Conservation (phyloP, 768 basidiomycete genomes). For the Glaciozyma antarctica region DNA sequence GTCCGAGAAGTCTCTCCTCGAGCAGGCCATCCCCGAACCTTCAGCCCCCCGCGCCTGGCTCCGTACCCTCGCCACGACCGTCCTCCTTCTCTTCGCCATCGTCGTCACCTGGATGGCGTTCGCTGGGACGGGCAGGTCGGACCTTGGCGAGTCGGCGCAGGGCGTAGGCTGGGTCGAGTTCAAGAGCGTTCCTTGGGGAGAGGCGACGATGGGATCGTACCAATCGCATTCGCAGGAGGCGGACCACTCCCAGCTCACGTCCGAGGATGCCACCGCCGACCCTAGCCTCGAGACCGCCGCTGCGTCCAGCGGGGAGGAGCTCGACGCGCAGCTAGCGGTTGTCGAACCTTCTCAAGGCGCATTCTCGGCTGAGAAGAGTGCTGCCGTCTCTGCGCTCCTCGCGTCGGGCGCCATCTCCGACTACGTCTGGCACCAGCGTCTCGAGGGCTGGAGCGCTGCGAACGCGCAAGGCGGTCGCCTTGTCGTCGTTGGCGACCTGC, state of each 20-base stretch:
- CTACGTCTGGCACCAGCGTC: slow-evolving; percentile 22
- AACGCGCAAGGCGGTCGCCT: background rate
- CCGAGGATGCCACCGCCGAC: background rate
- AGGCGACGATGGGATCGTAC: background rate
- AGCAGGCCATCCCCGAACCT: background rate
- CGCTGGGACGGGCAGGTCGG: background rate
- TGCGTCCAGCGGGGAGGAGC: background rate
- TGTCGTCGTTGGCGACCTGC: slow-evolving; percentile 27
- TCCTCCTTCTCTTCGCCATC: background rate
- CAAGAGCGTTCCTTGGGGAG: background rate
- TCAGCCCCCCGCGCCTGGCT: background rate
- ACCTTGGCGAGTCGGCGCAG: background rate
- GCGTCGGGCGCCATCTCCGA: slow-evolving; percentile 15
- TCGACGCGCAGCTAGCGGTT: background rate
- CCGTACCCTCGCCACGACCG: background rate
- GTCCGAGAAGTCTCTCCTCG: background rate
- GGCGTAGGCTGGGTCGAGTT: background rate
- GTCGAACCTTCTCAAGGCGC: background rate
- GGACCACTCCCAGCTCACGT: background rate
- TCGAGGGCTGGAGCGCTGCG: background rate
- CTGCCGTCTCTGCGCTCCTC: background rate
- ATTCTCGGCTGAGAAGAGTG: background rate
- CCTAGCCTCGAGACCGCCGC: too few species aligned
- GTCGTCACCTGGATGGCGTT: background rate
- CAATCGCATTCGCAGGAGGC: background rate